These are phyloP conservation scores for Atalantia buxifolia DNA, from an alignment of 345 rosid species.

Conservation along the genomic window DNA sequence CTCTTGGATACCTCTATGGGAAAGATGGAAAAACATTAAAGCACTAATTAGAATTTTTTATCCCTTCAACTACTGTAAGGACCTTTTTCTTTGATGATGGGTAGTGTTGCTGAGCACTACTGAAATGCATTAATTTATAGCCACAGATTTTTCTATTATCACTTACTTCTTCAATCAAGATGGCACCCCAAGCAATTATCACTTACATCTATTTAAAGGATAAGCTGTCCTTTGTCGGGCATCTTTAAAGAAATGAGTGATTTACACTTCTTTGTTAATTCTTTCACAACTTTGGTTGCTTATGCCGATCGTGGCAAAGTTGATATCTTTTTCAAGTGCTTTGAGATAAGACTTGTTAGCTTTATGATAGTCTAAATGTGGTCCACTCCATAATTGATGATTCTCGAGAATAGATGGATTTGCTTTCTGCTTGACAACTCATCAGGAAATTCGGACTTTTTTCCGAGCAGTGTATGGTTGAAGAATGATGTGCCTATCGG, in stretches of 20 bases:
- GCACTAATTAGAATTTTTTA: not conserved
- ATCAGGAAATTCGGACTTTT: too few relatives aligned
- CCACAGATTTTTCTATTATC: not conserved
- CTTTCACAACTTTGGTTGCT: not conserved
- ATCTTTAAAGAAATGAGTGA: not conserved
- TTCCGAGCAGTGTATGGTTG: too few relatives aligned
- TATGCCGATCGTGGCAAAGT: too few relatives aligned
- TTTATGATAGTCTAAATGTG: too few relatives aligned
- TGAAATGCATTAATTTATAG: not conserved
- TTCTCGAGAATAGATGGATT: too few relatives aligned
- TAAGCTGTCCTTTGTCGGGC: not conserved
- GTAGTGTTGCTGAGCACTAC: not conserved
- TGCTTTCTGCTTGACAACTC: too few relatives aligned
- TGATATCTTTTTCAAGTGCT: too few relatives aligned
- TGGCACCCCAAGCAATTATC: not conserved
- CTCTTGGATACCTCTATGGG: too few relatives aligned
- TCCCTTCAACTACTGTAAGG: not conserved
- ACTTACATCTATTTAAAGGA: not conserved
- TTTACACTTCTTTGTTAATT: not conserved
- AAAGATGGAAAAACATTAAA: not conserved
- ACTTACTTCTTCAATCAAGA: not conserved
- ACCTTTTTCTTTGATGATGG: not conserved
- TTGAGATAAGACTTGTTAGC: too few relatives aligned
- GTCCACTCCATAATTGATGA: too few relatives aligned
- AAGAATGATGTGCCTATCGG: too few relatives aligned